These are phyloP conservation scores for Isochrysis galbana DNA, from an alignment of 78 protist genomes.

Conservation along the genomic window DNA sequence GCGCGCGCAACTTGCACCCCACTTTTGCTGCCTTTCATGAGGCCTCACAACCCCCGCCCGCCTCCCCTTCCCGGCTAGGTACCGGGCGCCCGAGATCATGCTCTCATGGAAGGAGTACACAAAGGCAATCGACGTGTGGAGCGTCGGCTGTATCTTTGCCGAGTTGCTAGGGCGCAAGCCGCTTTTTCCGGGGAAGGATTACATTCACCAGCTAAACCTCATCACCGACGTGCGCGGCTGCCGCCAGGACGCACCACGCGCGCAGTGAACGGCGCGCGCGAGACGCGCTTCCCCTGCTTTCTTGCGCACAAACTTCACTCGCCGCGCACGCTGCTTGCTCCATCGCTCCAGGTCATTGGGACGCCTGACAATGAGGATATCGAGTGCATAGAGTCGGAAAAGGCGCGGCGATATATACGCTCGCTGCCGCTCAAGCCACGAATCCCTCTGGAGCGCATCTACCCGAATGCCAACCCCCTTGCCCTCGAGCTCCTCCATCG, in stretches of 20 bases:
- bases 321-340: too few species aligned
- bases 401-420: not conserved
- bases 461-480: conserved; percentile 31
- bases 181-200: conserved; percentile 44
- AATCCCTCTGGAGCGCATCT: not conserved
- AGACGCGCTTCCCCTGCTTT: too few species aligned
- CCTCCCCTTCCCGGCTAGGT: too few species aligned
- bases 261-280: too few species aligned
- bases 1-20: too few species aligned
- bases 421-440: not conserved
- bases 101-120: conserved; percentile 48
- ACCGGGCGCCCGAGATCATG: conserved; percentile 76
- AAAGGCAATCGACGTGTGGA: conserved; percentile 76
- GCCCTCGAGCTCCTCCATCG: conserved; percentile 42
- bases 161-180: conserved; percentile 64
- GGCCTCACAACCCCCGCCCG: too few species aligned
- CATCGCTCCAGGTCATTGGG: conserved; percentile 38
- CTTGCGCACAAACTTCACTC: too few species aligned
- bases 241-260: too few species aligned
- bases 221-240: too few species aligned
- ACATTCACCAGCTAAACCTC: conserved; percentile 48
- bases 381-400: not conserved
- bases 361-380: conserved; percentile 29
- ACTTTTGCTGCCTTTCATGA: too few species aligned
- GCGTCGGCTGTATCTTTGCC: conserved; percentile 76